Evolutionary conservation across 768 basidiomycete species (phyloP).

Genomic region (Xanthoconium stramineum): DNA sequence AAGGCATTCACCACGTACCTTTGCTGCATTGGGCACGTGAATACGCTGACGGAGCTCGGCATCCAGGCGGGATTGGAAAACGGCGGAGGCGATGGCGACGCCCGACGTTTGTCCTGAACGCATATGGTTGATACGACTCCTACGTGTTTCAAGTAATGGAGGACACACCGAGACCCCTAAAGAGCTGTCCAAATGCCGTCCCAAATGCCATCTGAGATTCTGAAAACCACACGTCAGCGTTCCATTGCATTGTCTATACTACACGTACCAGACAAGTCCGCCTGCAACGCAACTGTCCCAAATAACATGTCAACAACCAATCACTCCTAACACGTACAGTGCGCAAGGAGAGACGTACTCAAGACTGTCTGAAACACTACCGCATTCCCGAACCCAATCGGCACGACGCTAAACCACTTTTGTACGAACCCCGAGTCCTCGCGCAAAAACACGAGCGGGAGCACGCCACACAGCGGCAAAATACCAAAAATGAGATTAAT

Average conservation of each 20-base stretch:
- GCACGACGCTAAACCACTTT: conserved; percentile 18
- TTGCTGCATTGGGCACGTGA: conserved; percentile 6
- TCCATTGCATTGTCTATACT: not conserved
- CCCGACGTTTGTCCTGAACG: conserved; percentile 20
- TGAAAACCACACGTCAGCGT: not conserved
- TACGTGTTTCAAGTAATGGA: not conserved
- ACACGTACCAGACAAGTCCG: not conserved
- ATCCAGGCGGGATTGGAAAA: conserved; percentile 19
- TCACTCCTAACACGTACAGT: no score
- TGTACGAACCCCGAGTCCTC: conserved; percentile 24
- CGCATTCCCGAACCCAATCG: not conserved
- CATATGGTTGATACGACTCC: no score
- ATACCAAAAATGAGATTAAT: conserved; percentile 48
- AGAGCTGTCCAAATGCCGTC: conserved; percentile 24
- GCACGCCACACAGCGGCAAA: conserved; percentile 43
- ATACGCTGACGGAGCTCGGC: conserved; percentile 15
- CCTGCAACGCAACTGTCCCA: conserved; percentile 1
- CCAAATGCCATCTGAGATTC: conserved; percentile 22
- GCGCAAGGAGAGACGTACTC: not conserved
- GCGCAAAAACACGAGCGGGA: conserved; percentile 32
- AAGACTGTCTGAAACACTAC: conserved; percentile 8
- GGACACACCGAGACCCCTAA: conserved; percentile 19
- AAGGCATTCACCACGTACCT: not conserved
- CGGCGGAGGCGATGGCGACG: conserved; percentile 21
- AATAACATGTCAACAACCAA: not conserved